Percentiles rank a stretch among this genome's conserved stretches.
phyloP scores from a whole-genome alignment of 2,329 filamentous ascomycete species.

The Trichoderma aggressivum region DNA sequence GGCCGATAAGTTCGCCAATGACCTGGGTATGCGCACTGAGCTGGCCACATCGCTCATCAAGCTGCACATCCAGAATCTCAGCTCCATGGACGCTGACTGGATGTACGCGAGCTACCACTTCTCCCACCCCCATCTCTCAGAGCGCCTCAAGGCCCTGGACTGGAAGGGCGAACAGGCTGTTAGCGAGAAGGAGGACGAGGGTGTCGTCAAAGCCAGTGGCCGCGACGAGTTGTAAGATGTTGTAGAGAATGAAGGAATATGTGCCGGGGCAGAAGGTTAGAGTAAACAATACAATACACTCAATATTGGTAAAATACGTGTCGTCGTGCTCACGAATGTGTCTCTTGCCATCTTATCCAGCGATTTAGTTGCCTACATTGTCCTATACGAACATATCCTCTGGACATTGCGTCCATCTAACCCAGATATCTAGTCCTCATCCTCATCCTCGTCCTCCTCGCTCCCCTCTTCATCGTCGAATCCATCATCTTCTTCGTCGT shows the following conservation, averaged over 20 bases:
- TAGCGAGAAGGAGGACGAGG: slow-evolving; percentile 34
- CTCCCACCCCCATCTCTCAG: slow-evolving; percentile 92
- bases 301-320: neutral
- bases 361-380: neutral
- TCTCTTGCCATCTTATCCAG: neutral
- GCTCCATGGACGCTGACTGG: slow-evolving; percentile 98
- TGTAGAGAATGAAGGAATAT: neutral
- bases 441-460: slow-evolving; percentile 3
- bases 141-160: slow-evolving; percentile 84
- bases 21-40: slow-evolving; percentile 78
- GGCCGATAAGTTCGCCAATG: slow-evolving; percentile 84
- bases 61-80: slow-evolving; percentile 96
- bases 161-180: slow-evolving; percentile 67
- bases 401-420: neutral
- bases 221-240: slow-evolving; percentile 66
- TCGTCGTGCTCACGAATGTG: neutral
- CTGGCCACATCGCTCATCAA: slow-evolving; percentile 89
- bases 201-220: slow-evolving; percentile 66
- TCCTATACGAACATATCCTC: neutral
- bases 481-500: slow-evolving; percentile 31
- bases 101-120: slow-evolving; percentile 98
- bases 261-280: neutral
- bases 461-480: slow-evolving; percentile 19
- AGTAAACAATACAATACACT: neutral
- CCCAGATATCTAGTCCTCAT: neutral